These are phyloP conservation scores for Leptoxyphium fumago DNA, from an alignment of 2,329 filamentous ascomycete genomes.

Conservation along the genomic window DNA sequence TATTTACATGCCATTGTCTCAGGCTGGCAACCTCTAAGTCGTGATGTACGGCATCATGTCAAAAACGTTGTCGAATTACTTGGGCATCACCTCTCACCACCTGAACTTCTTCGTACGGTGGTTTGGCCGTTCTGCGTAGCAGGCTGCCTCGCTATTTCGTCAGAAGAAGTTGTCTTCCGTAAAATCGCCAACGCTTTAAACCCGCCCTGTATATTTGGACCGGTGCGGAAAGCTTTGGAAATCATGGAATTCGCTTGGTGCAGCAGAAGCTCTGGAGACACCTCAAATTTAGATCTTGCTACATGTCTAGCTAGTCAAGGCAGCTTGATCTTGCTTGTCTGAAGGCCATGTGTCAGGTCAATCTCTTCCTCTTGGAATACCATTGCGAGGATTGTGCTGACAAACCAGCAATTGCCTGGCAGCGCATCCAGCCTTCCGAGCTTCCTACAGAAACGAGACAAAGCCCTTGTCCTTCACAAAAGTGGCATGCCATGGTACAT, in stretches of 20 bases:
- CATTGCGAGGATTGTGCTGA: too few species aligned
- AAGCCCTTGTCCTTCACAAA: conserved; percentile 9
- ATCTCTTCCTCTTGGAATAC: too few species aligned
- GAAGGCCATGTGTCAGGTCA: too few species aligned
- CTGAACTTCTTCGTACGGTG: neutral
- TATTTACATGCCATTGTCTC: neutral
- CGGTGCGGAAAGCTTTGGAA: neutral
- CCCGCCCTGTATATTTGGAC: neutral
- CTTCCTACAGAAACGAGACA: conserved; percentile 2
- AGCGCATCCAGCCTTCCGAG: too few species aligned
- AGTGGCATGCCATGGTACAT: conserved; percentile 9
- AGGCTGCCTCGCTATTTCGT: neutral
- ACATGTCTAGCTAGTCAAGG: too few species aligned
- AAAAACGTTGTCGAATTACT: conserved; percentile 7
- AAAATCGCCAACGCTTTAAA: neutral
- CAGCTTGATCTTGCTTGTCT: too few species aligned
- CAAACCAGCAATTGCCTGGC: too few species aligned
- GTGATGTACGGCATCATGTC: conserved; percentile 7
- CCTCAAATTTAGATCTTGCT: too few species aligned
- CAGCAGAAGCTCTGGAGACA: neutral
- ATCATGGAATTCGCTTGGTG: neutral
- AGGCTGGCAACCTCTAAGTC: neutral
- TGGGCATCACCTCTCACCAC: conserved; percentile 3
- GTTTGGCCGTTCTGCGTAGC: neutral
- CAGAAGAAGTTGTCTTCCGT: neutral